Percentiles rank a stretch among this genome's conserved stretches.
Evolutionary conservation across 2,329 filamentous ascomycete genomes (phyloP).

Genomic region (Fusarium annulatum): DNA sequence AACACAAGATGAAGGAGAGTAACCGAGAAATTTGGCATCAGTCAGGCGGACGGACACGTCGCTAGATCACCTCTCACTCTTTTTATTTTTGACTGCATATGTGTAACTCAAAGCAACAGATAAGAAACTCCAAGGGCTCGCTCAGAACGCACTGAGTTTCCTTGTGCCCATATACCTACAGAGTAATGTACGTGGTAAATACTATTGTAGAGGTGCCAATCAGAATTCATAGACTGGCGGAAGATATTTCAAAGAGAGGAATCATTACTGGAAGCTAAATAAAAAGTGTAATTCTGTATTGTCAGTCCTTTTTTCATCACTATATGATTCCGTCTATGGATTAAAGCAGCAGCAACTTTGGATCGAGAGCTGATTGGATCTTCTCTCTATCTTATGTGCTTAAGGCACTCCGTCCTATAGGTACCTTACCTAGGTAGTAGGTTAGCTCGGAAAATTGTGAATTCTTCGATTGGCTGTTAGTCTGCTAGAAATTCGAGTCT

Average conservation of each 20-base stretch:
- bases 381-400: neutral
- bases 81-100: neutral
- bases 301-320: neutral
- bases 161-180: neutral
- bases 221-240: neutral
- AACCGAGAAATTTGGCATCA: neutral
- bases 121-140: neutral
- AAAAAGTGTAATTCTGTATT: neutral
- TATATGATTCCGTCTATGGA: neutral
- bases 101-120: conserved; percentile 14
- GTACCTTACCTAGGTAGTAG: neutral
- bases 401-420: neutral
- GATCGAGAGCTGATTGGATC: neutral
- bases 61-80: neutral
- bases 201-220: neutral
- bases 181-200: neutral
- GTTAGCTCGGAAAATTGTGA: neutral
- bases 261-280: neutral
- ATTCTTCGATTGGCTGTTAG: neutral
- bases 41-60: conserved; percentile 18
- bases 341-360: neutral
- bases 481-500: neutral
- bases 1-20: conserved; percentile 4
- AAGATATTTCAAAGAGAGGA: no score
- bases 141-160: neutral